Evolutionary conservation across 257 asterid genomes (phyloP).

Genomic region (Solanum lycopersicoides): DNA sequence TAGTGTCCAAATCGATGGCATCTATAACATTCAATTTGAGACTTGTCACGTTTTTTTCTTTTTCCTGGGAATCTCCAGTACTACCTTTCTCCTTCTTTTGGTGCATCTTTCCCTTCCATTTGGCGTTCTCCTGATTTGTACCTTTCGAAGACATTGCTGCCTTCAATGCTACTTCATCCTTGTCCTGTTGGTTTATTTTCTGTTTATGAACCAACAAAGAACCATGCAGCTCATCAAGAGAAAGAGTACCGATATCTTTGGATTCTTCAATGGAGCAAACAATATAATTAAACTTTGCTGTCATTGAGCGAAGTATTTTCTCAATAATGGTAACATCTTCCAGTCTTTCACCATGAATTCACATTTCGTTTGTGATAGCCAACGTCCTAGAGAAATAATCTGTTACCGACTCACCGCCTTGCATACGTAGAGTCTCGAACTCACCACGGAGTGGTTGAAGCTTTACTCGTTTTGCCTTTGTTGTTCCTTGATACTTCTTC

Average conservation of each 20-base stretch:
- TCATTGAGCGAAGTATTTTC: neutral
- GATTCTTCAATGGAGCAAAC: neutral
- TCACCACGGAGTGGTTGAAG: neutral
- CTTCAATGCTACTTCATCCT: neutral
- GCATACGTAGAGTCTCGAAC: neutral
- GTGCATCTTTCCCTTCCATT: neutral
- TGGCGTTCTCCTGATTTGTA: neutral
- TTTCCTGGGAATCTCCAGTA: too few relatives aligned
- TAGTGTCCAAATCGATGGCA: too few relatives aligned
- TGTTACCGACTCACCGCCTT: too few relatives aligned
- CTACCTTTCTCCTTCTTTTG: too few relatives aligned
- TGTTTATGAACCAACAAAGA: neutral
- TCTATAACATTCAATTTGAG: too few relatives aligned
- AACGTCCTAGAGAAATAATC: neutral
- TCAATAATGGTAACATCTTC: too few relatives aligned
- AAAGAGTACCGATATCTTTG: neutral
- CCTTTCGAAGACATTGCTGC: neutral
- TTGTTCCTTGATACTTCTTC: neutral
- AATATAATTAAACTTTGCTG: neutral
- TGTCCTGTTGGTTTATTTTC: neutral
- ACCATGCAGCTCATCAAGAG: neutral
- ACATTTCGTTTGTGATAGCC: neutral
- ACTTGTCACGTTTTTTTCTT: too few relatives aligned
- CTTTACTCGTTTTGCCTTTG: too few relatives aligned
- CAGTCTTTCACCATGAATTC: neutral